Conservation (phyloP, 495 filamentous ascomycete species). For the Penicillium mononematosum region DNA sequence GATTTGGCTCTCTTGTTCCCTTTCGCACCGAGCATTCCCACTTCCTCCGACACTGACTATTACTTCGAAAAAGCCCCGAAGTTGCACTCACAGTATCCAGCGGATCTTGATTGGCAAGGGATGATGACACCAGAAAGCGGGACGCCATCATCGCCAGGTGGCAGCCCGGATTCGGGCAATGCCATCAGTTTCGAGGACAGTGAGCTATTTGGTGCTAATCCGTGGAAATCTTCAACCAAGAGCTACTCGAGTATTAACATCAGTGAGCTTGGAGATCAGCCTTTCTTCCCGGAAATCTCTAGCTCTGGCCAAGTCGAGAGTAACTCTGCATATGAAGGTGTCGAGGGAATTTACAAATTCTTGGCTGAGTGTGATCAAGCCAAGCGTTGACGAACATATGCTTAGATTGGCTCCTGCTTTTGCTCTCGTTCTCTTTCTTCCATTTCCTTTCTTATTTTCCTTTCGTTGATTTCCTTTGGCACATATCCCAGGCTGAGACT, state of each 20-base stretch:
- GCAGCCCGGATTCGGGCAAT: constrained; percentile 24
- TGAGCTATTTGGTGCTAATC: constrained; percentile 47
- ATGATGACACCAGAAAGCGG: constrained; percentile 53
- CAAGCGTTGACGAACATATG: constrained; percentile 18
- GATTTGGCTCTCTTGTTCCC: constrained; percentile 80
- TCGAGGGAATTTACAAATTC: constrained; percentile 85
- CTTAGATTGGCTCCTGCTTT: not conserved
- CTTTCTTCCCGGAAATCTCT: constrained; percentile 40
- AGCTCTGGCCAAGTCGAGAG: constrained; percentile 37
- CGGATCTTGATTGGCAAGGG: constrained; percentile 52
- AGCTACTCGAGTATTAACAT: constrained; percentile 54
- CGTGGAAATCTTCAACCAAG: constrained; percentile 46
- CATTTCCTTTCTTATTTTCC: not conserved
- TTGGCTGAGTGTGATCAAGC: constrained; percentile 79
- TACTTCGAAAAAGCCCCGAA: constrained; percentile 31
- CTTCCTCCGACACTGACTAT: constrained; percentile 35
- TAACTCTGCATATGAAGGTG: constrained; percentile 66
- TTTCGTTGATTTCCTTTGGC: not conserved
- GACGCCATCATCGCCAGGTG: constrained; percentile 26
- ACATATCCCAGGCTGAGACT: constrained; percentile 13
- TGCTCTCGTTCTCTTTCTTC: not conserved
- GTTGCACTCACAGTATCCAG: constrained; percentile 25
- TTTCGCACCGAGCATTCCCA: constrained; percentile 64
- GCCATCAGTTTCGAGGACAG: constrained; percentile 48
- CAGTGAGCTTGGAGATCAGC: constrained; percentile 51